Conservation (phyloP, 2,329 filamentous ascomycete species). For the Cordyceps cicadae region DNA sequence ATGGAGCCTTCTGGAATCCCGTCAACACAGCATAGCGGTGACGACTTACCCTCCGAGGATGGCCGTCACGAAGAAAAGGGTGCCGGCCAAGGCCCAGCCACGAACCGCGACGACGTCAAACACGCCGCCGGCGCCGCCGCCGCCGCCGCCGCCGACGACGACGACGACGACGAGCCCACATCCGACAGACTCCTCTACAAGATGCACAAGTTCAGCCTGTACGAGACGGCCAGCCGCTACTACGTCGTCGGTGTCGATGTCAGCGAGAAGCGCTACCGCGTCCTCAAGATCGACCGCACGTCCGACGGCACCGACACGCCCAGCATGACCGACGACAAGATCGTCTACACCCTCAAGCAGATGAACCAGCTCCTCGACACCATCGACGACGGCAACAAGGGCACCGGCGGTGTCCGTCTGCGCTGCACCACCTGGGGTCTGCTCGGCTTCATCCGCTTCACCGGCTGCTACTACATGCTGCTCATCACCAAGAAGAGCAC, state of each 20-base stretch:
- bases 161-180: constrained; percentile 25
- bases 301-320: constrained; percentile 69
- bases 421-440: constrained; percentile 90
- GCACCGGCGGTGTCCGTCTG: constrained; percentile 79
- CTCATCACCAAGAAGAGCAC: constrained; percentile 93
- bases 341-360: constrained; percentile 83
- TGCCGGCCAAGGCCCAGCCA: not conserved
- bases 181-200: constrained; percentile 40
- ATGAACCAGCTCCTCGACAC: constrained; percentile 90
- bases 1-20: not conserved
- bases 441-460: constrained; percentile 92
- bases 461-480: constrained; percentile 93
- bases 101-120: constrained; percentile 24
- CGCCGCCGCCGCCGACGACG: not conserved
- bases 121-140: constrained; percentile 10
- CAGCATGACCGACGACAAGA: constrained; percentile 86
- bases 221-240: constrained; percentile 88
- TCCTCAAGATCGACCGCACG: constrained; percentile 91
- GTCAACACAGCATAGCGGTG: not conserved
- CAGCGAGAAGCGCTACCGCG: constrained; percentile 77
- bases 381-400: constrained; percentile 91
- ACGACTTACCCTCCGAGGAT: constrained; percentile 1
- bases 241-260: constrained; percentile 93
- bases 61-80: not conserved
- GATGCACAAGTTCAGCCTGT: constrained; percentile 97